phyloP scores from a whole-genome alignment of 2,329 filamentous ascomycete genomes.

The Torrubiellomyces zombiae region DNA sequence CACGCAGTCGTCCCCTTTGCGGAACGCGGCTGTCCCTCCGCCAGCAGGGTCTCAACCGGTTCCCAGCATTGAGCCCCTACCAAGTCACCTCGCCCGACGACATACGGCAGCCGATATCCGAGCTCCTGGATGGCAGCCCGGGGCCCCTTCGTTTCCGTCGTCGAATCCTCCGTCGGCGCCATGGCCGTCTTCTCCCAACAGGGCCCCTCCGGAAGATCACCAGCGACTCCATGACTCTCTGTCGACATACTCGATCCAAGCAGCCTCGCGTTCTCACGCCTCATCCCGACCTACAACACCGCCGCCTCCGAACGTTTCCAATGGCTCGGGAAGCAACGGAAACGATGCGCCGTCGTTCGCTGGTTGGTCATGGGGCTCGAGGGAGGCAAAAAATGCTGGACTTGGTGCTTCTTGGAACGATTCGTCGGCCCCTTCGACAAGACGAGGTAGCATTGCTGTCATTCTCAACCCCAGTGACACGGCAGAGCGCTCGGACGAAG shows the following conservation, averaged over 20 bases:
- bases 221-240: conserved; percentile 40
- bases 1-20: conserved; percentile 57
- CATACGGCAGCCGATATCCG: conserved; percentile 95
- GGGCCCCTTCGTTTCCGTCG: conserved; percentile 43
- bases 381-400: conserved; percentile 34
- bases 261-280: conserved; percentile 23
- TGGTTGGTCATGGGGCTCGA: conserved; percentile 37
- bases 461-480: conserved; percentile 45
- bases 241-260: conserved; percentile 35
- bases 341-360: conserved; percentile 33
- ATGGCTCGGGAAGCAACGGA: conserved; percentile 20
- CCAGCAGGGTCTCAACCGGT: conserved; percentile 49
- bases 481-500: conserved; percentile 37
- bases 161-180: conserved; percentile 36
- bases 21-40: conserved; percentile 48
- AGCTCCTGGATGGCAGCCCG: conserved; percentile 59
- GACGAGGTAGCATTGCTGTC: conserved; percentile 44
- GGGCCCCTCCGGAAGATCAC: conserved; percentile 31
- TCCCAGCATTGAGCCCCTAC: conserved; percentile 43
- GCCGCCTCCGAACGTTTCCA: conserved; percentile 30
- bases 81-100: conserved; percentile 57
- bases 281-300: conserved; percentile 38
- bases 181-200: conserved; percentile 39
- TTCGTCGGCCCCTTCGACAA: conserved; percentile 37
- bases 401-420: conserved; percentile 35